phyloP scores from a whole-genome alignment of 805 yeast species.

The Wickerhamomyces bovis region DNA sequence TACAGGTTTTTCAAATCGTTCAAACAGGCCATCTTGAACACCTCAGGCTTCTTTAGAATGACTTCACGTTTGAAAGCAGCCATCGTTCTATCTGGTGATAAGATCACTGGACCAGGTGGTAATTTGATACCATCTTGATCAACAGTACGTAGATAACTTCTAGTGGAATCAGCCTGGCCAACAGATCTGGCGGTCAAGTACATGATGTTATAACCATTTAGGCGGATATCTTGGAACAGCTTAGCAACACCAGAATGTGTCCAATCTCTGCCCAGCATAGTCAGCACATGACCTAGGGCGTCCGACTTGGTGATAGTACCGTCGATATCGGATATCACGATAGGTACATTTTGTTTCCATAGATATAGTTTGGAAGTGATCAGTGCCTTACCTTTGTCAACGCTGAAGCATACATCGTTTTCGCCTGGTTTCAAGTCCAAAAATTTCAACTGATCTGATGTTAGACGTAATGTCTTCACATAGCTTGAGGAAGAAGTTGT shows the following conservation, averaged over 20 bases:
- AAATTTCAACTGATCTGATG: conserved; percentile 80
- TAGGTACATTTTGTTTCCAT: conserved; percentile 82
- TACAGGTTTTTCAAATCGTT: conserved; percentile 77
- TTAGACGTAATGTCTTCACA: conserved; percentile 83
- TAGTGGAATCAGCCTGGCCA: conserved; percentile 89
- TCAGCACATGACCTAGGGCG: conserved; percentile 92
- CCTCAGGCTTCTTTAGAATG: conserved; percentile 90
- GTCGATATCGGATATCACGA: conserved; percentile 94
- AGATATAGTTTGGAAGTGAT: conserved; percentile 68
- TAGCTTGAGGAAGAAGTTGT: conserved; percentile 32
- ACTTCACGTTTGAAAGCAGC: conserved; percentile 93
- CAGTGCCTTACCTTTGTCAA: conserved; percentile 76
- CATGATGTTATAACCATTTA: conserved; percentile 89
- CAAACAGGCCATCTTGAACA: conserved; percentile 96
- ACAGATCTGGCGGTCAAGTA: conserved; percentile 93
- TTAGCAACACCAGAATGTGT: conserved; percentile 95
- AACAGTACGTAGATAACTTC: conserved; percentile 74
- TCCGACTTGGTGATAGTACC: conserved; percentile 98
- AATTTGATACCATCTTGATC: conserved; percentile 67
- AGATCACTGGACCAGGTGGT: conserved; percentile 89
- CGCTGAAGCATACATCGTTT: conserved; percentile 72
- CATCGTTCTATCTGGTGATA: conserved; percentile 93
- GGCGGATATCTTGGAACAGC: conserved; percentile 76
- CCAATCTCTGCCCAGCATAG: conserved; percentile 95
- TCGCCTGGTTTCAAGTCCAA: conserved; percentile 72